phyloP scores from a whole-genome alignment of 1,284 basidiomycete genomes.

The Agroathelia rolfsii region DNA sequence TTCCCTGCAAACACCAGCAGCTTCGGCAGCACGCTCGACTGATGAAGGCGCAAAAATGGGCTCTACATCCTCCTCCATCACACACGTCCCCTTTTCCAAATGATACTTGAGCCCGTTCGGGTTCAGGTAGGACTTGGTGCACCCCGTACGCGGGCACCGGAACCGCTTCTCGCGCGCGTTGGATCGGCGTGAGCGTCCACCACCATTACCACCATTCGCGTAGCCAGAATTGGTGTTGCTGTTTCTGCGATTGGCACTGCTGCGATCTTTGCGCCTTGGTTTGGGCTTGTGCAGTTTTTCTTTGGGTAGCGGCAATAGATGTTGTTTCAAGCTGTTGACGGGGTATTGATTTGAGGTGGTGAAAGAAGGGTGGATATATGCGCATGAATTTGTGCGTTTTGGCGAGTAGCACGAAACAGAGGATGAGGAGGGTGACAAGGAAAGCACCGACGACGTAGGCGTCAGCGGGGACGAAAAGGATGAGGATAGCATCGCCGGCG shows the following conservation, averaged over 20 bases:
- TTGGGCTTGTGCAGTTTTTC: no score
- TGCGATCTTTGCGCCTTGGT: no score
- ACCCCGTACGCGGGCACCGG: constrained; percentile 20
- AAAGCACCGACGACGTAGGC: background rate
- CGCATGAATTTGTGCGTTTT: background rate
- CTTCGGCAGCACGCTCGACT: no score
- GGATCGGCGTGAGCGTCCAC: constrained; percentile 14
- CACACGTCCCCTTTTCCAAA: constrained; percentile 50
- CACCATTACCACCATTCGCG: constrained; percentile 2
- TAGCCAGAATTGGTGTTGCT: constrained; percentile 2
- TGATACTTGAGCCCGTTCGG: constrained; percentile 57
- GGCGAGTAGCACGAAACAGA: background rate
- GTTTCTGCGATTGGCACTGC: constrained; percentile 1
- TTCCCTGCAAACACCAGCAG: no score
- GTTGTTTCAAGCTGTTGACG: background rate
- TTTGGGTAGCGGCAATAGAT: constrained; percentile 4
- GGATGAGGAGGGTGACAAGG: constrained; percentile 4
- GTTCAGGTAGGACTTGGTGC: constrained; percentile 39
- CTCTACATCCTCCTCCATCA: no score
- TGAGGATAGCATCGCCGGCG: constrained; percentile 8
- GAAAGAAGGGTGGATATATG: background rate
- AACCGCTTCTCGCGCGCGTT: constrained; percentile 27
- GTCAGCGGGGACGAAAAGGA: no score
- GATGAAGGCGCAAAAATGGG: no score
- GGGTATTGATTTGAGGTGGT: background rate